Evolutionary conservation across 768 basidiomycete species (phyloP), one percentile per base, ranked within the genome.

Genomic region (Boletus rubropictus): DNA sequence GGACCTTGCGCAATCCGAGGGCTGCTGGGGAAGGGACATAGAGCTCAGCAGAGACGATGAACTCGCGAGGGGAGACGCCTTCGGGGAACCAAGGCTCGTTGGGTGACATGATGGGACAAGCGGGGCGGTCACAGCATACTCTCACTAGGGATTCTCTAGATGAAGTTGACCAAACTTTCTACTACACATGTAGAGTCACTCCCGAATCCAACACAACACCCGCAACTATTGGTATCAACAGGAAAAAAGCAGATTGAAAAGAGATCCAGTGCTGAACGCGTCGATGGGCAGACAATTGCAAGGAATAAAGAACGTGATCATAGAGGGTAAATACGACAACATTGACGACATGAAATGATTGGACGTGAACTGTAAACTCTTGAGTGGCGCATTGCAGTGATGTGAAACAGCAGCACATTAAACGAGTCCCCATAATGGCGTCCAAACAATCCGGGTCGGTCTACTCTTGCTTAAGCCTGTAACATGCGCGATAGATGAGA

Each of bases 21-120:
- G 72, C 72, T 5, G 78, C 74, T 31, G 73, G 65, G 28, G 72
- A 69, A 12, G 81, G 79, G 17, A 86, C 68, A 53, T 80, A 84
- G 21, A 88, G 67, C 55, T 86, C 80, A 8, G 75, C 78, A 41
- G 76, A 74, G 45, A 81, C 74, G 48, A 80, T 72, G 58, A 80
- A 84, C 61, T 87, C 84, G 50, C 59, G 67, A 36, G 55, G 57
- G 28, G 44, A 7, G 11, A 35, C 36, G 38, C 52, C 48, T 25
- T 48, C 49, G 14, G 38, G 22, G 42, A 42, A 49, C 47, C 10
- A 27, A 18, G 31, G 33, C 31, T 59, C 53, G 6, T 21, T 24
- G 31, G 46, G 33, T 10, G 49, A 48, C 58, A 61, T 63, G 42
- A 31, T 28, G 40, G 32, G 6, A 18, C n/a, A 7, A 27, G 24